Evolutionary conservation across 2,329 filamentous ascomycete genomes (phyloP).

Genomic region (Ceratocystis cacaofunesta): DNA sequence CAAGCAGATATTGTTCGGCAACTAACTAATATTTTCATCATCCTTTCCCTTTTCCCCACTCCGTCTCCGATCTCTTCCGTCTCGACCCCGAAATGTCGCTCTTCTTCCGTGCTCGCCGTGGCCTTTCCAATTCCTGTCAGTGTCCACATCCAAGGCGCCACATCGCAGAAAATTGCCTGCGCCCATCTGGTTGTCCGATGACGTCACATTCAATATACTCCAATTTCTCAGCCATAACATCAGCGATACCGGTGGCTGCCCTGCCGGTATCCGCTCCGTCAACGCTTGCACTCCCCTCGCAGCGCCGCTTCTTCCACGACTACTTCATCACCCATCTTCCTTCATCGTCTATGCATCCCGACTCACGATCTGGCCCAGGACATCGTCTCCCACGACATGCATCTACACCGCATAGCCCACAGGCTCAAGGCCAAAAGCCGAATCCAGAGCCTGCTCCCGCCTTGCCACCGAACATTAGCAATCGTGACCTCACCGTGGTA

Average conservation of each 20-base stretch:
- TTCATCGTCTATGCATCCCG: constrained; percentile 81
- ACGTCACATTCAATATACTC: constrained; percentile 7
- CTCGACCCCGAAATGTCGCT: neutral
- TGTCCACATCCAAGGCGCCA: neutral
- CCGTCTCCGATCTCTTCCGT: neutral
- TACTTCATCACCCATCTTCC: constrained; percentile 96
- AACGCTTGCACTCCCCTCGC: neutral
- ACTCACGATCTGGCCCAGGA: constrained; percentile 56
- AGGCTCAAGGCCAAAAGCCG: constrained; percentile 21
- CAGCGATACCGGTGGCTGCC: neutral
- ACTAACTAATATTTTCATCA: neutral
- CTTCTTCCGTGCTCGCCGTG: neutral
- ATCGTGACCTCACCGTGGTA: constrained; percentile 77
- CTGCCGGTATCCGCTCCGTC: neutral
- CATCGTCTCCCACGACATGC: constrained; percentile 79
- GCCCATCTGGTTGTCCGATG: constrained; percentile 6
- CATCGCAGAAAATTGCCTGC: neutral
- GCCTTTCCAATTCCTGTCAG: neutral
- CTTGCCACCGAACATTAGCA: constrained; percentile 41
- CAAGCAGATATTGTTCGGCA: neutral
- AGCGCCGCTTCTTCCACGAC: constrained; percentile 59
- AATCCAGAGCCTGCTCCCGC: constrained; percentile 36
- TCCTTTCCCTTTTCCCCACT: neutral
- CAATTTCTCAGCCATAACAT: neutral
- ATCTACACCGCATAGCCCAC: constrained; percentile 55